Evolutionary conservation across 441 rosid genomes (phyloP).

Genomic region (Raphanus hybrid): DNA sequence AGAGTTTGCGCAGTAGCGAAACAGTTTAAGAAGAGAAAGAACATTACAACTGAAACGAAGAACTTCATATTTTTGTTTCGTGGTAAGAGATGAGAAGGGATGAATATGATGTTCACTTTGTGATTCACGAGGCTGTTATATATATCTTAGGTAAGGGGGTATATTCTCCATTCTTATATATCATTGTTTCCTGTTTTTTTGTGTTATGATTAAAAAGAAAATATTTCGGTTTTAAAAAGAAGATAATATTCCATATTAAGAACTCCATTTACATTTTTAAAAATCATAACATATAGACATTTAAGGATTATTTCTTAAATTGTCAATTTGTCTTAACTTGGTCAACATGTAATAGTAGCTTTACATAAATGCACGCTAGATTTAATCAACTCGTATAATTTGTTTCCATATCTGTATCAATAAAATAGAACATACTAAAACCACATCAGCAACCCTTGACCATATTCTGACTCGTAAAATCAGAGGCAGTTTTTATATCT

Average conservation of each 20-base stretch:
- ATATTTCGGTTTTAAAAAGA: neutral
- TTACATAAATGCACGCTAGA: neutral
- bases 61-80: neutral
- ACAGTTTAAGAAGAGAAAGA: neutral
- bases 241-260: neutral
- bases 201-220: neutral
- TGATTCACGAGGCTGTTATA: neutral
- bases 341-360: neutral
- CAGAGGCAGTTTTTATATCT: too few relatives aligned
- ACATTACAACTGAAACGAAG: neutral
- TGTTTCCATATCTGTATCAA: neutral
- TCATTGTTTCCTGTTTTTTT: neutral
- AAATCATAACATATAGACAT: neutral
- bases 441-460: too few relatives aligned
- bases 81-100: neutral
- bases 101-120: neutral
- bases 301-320: neutral
- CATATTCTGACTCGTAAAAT: too few relatives aligned
- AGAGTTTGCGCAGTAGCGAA: constrained; percentile 1
- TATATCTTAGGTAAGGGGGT: neutral
- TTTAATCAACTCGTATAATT: neutral
- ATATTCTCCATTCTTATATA: neutral
- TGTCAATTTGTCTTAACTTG: neutral
- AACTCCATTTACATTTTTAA: neutral
- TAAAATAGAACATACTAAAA: too few relatives aligned